Evolutionary conservation across 441 rosid genomes (phyloP).

Genomic region (Gossypium laxum): DNA sequence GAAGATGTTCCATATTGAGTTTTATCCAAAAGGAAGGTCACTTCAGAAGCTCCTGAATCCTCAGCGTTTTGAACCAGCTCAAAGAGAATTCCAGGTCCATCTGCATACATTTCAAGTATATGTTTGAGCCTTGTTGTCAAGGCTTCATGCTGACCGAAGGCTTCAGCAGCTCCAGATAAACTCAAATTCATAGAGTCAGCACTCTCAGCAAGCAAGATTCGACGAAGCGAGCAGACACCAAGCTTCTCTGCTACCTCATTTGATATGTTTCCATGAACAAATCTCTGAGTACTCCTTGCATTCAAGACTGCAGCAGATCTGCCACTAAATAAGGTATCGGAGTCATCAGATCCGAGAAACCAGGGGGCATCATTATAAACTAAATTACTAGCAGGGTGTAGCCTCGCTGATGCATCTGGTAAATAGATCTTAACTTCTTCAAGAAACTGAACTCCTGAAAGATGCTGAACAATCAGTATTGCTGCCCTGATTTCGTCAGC

Average conservation of each 20-base stretch:
- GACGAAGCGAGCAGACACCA: constrained; percentile 92
- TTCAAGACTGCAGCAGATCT: constrained; percentile 47
- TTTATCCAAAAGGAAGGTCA: constrained; percentile 80
- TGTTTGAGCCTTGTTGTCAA: constrained; percentile 94
- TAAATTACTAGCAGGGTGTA: constrained; percentile 67
- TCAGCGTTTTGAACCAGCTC: constrained; percentile 97
- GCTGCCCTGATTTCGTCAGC: constrained; percentile 77
- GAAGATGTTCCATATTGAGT: constrained; percentile 97
- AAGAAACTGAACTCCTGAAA: constrained; percentile 68
- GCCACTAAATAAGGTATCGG: constrained; percentile 43
- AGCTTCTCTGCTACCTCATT: constrained; percentile 96
- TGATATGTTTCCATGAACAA: constrained; percentile 87
- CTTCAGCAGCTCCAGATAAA: constrained; percentile 94
- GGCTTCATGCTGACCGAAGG: constrained; percentile 98
- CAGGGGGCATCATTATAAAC: constrained; percentile 98
- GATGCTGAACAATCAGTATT: constrained; percentile 75
- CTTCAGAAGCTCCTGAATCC: constrained; percentile 97
- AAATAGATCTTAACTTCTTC: constrained; percentile 63
- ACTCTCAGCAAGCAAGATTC: constrained; percentile 94
- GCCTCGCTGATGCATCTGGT: constrained; percentile 79
- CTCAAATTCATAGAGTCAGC: constrained; percentile 96
- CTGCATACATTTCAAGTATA: constrained; percentile 98
- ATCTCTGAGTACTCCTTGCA: constrained; percentile 66
- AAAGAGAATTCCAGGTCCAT: constrained; percentile 95
- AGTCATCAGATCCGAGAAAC: constrained; percentile 69